Percentiles rank a stretch among this genome's conserved stretches.
Evolutionary conservation across 305 asterid species (phyloP).

Genomic region (Andrographis paniculata): DNA sequence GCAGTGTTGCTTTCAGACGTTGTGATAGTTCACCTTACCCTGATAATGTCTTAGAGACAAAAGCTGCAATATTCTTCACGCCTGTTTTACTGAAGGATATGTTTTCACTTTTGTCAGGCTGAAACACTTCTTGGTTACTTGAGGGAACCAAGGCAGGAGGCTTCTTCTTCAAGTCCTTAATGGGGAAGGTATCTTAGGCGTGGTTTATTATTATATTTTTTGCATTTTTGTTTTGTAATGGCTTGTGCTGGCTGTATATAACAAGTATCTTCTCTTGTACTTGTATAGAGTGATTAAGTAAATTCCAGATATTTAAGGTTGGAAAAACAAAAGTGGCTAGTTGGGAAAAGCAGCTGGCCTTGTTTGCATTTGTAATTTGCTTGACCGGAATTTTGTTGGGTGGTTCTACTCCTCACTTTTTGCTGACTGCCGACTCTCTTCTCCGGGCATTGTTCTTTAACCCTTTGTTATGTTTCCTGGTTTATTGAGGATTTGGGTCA

Average conservation of each 20-base stretch:
- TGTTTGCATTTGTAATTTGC: conserved; percentile 26
- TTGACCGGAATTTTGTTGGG: conserved; percentile 25
- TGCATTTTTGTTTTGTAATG: conserved; percentile 24
- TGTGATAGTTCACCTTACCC: conserved; percentile 7
- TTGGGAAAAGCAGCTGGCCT: conserved; percentile 39
- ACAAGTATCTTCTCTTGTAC: conserved; percentile 26
- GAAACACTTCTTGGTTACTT: conserved; percentile 82
- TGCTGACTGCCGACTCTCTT: conserved; percentile 22
- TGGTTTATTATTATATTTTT: conserved; percentile 23
- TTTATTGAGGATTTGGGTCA: conserved; percentile 29
- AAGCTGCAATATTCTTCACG: conserved; percentile 19
- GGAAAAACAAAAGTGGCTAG: conserved; percentile 22
- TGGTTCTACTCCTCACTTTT: conserved; percentile 19
- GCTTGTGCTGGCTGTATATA: conserved; percentile 41
- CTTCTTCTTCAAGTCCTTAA: conserved; percentile 63
- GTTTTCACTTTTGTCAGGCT: conserved; percentile 49
- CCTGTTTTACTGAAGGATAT: conserved; percentile 10
- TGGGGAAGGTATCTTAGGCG: conserved; percentile 25
- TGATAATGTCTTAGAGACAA: background rate
- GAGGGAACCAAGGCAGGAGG: conserved; percentile 92
- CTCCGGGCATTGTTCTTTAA: conserved; percentile 24
- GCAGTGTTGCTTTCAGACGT: conserved; percentile 22
- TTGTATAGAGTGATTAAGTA: conserved; percentile 52
- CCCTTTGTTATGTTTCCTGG: conserved; percentile 17
- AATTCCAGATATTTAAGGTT: conserved; percentile 20